These are phyloP conservation scores for Physaria fendleri DNA, from an alignment of 345 rosid species.

Conservation along the genomic window DNA sequence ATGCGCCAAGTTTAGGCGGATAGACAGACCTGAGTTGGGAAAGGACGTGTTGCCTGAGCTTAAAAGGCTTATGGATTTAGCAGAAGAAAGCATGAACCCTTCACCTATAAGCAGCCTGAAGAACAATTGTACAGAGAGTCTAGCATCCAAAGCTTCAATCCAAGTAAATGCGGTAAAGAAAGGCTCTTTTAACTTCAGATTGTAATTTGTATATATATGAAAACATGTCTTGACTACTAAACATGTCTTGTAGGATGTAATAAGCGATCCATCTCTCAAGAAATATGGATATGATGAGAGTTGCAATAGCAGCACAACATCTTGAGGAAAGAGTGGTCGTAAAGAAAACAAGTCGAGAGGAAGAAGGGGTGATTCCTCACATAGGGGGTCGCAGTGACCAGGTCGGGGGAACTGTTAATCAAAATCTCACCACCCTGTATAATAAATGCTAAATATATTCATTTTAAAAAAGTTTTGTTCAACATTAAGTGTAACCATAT, in stretches of 20 bases:
- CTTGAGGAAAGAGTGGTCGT: background rate
- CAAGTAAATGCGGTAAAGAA: background rate
- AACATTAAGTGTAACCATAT: too few relatives aligned
- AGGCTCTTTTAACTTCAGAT: background rate
- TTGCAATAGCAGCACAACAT: background rate
- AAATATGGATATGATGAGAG: background rate
- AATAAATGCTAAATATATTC: too few relatives aligned
- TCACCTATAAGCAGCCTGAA: background rate
- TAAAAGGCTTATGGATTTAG: slow-evolving; percentile 14
- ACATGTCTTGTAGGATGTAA: background rate
- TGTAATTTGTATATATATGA: background rate
- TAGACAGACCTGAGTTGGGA: slow-evolving; percentile 19
- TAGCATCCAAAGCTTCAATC: background rate
- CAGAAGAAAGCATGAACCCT: slow-evolving; percentile 4
- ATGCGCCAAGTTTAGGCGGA: slow-evolving; percentile 19
- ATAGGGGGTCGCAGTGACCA: too few relatives aligned
- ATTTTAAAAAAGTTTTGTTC: too few relatives aligned
- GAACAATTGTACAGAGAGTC: background rate
- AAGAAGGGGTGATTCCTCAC: too few relatives aligned
- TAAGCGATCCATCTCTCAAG: slow-evolving; percentile 9
- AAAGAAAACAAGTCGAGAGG: background rate
- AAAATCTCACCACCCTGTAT: too few relatives aligned
- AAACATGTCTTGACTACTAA: slow-evolving; percentile 5
- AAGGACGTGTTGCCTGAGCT: slow-evolving; percentile 23
- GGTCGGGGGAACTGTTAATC: too few relatives aligned